A percentile compares a stretch with the other conserved stretches of the same genome.
Evolutionary conservation across 2,329 filamentous ascomycete species (phyloP).

Genomic region (Clarireedia monteithiana): DNA sequence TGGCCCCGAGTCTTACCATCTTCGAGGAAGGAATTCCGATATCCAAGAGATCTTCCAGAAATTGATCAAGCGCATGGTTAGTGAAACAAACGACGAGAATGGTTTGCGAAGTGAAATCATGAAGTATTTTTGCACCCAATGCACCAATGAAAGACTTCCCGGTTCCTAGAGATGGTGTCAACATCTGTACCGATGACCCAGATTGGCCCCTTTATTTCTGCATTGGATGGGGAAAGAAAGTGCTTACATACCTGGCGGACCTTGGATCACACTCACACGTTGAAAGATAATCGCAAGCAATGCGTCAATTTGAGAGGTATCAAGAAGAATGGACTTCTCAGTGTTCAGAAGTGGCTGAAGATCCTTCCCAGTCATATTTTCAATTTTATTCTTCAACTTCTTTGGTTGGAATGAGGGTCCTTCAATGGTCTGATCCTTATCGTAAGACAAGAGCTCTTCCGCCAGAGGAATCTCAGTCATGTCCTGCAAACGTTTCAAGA

Average conservation of each 20-base stretch:
- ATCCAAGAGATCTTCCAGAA: slow-evolving; percentile 54
- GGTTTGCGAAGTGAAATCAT: slow-evolving; percentile 39
- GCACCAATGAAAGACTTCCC: slow-evolving; percentile 71
- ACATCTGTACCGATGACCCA: not conserved
- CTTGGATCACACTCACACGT: slow-evolving; percentile 57
- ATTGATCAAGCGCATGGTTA: slow-evolving; percentile 60
- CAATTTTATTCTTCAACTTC: slow-evolving; percentile 24
- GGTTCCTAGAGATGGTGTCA: slow-evolving; percentile 42
- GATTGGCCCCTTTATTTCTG: too few relatives aligned
- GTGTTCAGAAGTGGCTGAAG: slow-evolving; percentile 29
- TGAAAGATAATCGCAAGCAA: slow-evolving; percentile 46
- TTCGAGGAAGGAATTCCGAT: slow-evolving; percentile 41
- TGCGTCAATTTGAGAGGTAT: slow-evolving; percentile 48
- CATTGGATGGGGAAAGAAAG: not conserved
- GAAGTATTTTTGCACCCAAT: slow-evolving; percentile 48
- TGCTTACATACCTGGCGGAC: slow-evolving; percentile 47
- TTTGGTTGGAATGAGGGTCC: slow-evolving; percentile 15
- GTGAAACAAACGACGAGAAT: slow-evolving; percentile 63
- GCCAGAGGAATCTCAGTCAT: slow-evolving; percentile 49
- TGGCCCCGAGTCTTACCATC: slow-evolving; percentile 59
- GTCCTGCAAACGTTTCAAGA: slow-evolving; percentile 50
- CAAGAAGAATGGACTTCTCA: slow-evolving; percentile 32
- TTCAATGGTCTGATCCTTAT: slow-evolving; percentile 11
- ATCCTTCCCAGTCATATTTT: slow-evolving; percentile 18
- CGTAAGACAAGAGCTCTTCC: slow-evolving; percentile 40